Conservation (phyloP, 371 early-diverging fungal genomes). For the Synchytrium microbalum region DNA sequence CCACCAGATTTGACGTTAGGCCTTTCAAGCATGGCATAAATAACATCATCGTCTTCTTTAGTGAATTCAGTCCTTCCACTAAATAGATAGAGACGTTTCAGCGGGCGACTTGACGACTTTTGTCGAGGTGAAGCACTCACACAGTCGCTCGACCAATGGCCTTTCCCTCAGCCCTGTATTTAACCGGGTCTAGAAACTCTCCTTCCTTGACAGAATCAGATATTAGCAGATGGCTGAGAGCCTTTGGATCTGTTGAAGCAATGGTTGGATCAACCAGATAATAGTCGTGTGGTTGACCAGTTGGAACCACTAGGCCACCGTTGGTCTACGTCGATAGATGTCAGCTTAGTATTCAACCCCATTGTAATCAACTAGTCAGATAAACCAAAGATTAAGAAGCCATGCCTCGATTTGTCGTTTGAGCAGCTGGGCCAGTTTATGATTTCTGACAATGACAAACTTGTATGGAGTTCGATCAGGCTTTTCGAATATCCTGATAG, state of each 20-base stretch:
- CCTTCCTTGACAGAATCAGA: not conserved
- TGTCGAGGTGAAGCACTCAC: too few species aligned
- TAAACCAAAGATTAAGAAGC: not conserved
- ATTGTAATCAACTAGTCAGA: too few species aligned
- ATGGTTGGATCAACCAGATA: too few species aligned
- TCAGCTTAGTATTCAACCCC: not conserved
- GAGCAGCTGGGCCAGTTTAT: not conserved
- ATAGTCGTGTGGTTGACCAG: too few species aligned
- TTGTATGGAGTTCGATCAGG: not conserved
- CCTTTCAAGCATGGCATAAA: not conserved
- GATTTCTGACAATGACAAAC: not conserved
- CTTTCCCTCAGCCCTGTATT: not conserved
- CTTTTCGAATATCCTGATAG: not conserved
- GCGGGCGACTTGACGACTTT: too few species aligned
- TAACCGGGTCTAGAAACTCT: not conserved
- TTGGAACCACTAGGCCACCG: not conserved
- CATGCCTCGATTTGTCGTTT: not conserved
- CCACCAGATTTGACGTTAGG: not conserved
- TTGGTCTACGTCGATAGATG: not conserved
- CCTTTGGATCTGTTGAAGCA: not conserved
- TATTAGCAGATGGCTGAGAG: not conserved
- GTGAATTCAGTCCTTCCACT: not conserved
- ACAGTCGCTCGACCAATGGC: not conserved
- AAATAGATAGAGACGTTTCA: too few species aligned
- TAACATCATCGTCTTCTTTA: not conserved